These are phyloP conservation scores for Tetrapyrgos nigripes DNA, from an alignment of 1,284 basidiomycete species.

Conservation along the genomic window DNA sequence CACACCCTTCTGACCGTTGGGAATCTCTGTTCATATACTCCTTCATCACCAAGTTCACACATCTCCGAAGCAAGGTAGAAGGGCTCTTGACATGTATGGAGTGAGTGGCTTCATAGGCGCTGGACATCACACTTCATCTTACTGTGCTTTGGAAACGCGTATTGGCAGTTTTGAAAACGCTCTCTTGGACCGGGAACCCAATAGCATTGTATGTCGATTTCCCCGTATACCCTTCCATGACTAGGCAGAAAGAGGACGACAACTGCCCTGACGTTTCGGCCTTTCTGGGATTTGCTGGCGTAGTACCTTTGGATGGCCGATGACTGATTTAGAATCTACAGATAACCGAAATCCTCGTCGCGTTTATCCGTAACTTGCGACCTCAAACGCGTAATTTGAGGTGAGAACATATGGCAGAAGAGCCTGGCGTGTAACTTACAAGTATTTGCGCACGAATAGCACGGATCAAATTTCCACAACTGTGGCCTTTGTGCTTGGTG, in stretches of 20 bases:
- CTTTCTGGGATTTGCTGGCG: no score
- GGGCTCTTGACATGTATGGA: conserved; percentile 80
- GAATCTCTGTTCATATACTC: conserved; percentile 84
- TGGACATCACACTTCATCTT: conserved; percentile 18
- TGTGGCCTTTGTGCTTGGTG: conserved; percentile 66
- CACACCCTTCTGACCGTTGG: conserved; percentile 80
- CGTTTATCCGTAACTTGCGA: conserved; percentile 79
- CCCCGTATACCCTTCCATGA: no score
- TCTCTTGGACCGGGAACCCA: conserved; percentile 69
- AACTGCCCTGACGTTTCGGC: no score
- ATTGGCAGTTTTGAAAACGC: conserved; percentile 75
- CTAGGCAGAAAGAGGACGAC: no score
- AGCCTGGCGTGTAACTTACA: conserved; percentile 33
- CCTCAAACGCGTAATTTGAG: conserved; percentile 86
- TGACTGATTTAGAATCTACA: no score
- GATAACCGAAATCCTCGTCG: conserved; percentile 69
- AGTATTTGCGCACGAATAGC: conserved; percentile 49
- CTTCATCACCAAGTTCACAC: conserved; percentile 82
- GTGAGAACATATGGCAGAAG: conserved; percentile 53
- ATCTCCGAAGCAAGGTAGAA: conserved; percentile 73
- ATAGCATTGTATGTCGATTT: conserved; percentile 75
- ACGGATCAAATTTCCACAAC: conserved; percentile 79
- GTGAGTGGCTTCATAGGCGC: conserved; percentile 52
- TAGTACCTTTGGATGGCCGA: no score
- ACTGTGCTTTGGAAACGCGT: conserved; percentile 23